Evolutionary conservation across 495 filamentous ascomycete genomes (phyloP), one percentile per base, ranked within the genome.

Genomic region (Patellaria atrata): DNA sequence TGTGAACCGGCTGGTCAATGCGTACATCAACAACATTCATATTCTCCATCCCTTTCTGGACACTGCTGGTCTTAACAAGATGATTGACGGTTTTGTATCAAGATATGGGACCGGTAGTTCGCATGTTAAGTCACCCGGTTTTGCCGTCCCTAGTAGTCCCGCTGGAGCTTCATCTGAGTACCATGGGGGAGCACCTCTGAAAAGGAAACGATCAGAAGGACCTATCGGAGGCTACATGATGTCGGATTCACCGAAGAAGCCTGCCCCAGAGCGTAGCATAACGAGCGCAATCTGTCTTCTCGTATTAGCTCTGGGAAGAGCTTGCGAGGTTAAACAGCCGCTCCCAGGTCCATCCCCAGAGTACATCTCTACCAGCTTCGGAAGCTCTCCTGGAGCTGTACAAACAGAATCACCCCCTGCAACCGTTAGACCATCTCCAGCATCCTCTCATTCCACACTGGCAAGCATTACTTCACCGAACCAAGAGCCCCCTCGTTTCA

Each of bases 11-110:
- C 77, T 84, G 25, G 67, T 77, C 23, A 46, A 68, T 11, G 80
- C 74, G 53, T 97, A 83, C 52, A 58, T 84, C 48, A 54, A 74
- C 3, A 68, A 91, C 50, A 77, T 97, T 24, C 79, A 93, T 45
- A 80, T 73, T 35, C 71, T 97, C 52, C 89, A 96, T 53, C 89
- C 89, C 9, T 85, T 96, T 49, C 65, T 97, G 23, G 63, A 78
- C 43, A 61, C 65, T 30, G 45, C 48, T 4, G 56, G 58, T 11
- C 48, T 79, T 11, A 48, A 52, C 1, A 46, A 53, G 16, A 65
- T 67, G 48, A 54, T 75, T 8, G 57, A 67, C n/a, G 45, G 42
- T 3, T 81, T 82, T 43, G 43, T 45, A 13, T 40, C 33, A 4
- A 38, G 41, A 4, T 54, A 59, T 26, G 30, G 53, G 27, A 47